phyloP scores from a whole-genome alignment of 805 yeast genomes.

The Yamadazyma kitorensis region DNA sequence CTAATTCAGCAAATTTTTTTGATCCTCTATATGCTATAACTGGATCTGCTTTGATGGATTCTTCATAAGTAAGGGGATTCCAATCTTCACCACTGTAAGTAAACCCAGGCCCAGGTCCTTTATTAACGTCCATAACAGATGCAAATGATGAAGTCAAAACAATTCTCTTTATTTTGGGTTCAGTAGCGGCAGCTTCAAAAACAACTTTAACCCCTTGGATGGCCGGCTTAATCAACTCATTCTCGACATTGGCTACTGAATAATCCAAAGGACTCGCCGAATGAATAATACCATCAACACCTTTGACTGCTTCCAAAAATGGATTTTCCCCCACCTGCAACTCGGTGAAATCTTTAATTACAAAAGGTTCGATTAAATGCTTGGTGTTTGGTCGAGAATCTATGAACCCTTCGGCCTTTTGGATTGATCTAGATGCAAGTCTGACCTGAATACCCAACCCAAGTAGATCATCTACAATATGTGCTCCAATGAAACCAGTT shows the following conservation, averaged over 20 bases:
- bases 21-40: conserved; percentile 18
- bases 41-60: conserved; percentile 14
- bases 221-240: conserved; percentile 15
- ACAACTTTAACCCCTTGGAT: conserved; percentile 13
- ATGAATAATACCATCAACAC: conserved; percentile 14
- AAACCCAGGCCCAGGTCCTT: conserved; percentile 17
- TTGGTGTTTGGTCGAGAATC: conserved; percentile 10
- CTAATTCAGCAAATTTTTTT: conserved; percentile 17
- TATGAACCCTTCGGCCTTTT: conserved; percentile 16
- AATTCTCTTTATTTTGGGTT: conserved; percentile 13
- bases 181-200: conserved; percentile 11
- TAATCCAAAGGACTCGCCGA: conserved; percentile 14
- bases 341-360: conserved; percentile 14
- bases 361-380: conserved; percentile 14
- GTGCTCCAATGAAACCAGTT: conserved; percentile 19
- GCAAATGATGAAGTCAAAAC: conserved; percentile 23
- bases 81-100: conserved; percentile 15
- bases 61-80: conserved; percentile 17
- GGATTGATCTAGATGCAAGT: conserved; percentile 14
- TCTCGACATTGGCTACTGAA: conserved; percentile 13
- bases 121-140: conserved; percentile 18
- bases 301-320: conserved; percentile 14
- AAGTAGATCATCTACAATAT: conserved; percentile 14
- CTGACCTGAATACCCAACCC: conserved; percentile 11
- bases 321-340: conserved; percentile 12